phyloP scores from a whole-genome alignment of 371 early-diverging fungal species.

The Saksenaea oblongispora region DNA sequence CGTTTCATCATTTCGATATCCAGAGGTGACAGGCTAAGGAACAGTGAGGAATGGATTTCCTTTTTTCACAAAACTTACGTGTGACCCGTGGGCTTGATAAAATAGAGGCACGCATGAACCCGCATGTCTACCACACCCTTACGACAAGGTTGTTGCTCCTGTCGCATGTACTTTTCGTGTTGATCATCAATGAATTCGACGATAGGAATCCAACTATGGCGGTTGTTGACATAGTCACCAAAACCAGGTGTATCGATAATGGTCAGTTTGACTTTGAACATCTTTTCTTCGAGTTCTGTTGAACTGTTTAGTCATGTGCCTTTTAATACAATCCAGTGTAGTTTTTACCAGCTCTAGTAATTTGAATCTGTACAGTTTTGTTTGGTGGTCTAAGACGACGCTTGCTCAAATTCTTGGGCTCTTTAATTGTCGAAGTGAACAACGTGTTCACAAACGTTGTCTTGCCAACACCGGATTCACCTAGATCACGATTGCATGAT shows the following conservation, averaged over 20 bases:
- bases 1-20: constrained; percentile 91
- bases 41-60: neutral
- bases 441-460: constrained; percentile 91
- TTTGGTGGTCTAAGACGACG: constrained; percentile 81
- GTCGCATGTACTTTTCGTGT: constrained; percentile 89
- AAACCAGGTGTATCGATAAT: constrained; percentile 93
- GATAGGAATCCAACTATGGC: constrained; percentile 73
- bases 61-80: constrained; percentile 52
- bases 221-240: constrained; percentile 84
- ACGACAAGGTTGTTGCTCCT: constrained; percentile 63
- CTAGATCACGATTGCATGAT: constrained; percentile 13
- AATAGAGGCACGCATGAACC: constrained; percentile 93
- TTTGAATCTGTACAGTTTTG: constrained; percentile 93
- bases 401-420: constrained; percentile 84
- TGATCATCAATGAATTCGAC: constrained; percentile 92
- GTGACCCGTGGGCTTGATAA: constrained; percentile 90
- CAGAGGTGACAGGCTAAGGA: constrained; percentile 74
- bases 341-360: constrained; percentile 84
- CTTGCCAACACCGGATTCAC: constrained; percentile 78
- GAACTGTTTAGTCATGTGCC: neutral
- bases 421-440: constrained; percentile 83
- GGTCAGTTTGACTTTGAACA: constrained; percentile 91
- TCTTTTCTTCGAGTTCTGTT: constrained; percentile 93
- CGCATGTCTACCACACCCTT: constrained; percentile 68
- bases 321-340: neutral